Percentiles rank a stretch among this genome's conserved stretches.
phyloP scores from a whole-genome alignment of 2,329 filamentous ascomycete species.

The Calonectria pauciramosa region DNA sequence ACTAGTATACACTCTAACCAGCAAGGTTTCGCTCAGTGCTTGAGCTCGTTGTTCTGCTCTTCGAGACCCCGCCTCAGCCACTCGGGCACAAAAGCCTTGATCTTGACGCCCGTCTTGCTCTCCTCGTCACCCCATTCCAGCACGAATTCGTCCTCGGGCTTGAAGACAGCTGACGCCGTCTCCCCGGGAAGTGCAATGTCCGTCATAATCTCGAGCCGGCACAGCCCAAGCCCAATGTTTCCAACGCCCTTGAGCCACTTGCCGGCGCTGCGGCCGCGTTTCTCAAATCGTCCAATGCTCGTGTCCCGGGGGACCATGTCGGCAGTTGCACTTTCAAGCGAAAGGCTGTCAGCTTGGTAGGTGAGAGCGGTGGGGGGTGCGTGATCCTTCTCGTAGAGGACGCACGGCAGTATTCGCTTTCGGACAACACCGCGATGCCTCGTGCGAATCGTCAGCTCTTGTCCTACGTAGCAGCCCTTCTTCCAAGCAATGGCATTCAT shows the following conservation, averaged over 20 bases:
- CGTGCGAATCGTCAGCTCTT: constrained; percentile 96
- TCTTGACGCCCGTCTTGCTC: constrained; percentile 57
- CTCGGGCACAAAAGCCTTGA: constrained; percentile 87
- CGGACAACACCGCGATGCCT: constrained; percentile 94
- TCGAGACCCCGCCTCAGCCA: constrained; percentile 72
- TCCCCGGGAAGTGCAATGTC: constrained; percentile 79
- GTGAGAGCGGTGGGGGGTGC: constrained; percentile 56
- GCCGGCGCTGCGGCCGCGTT: constrained; percentile 79
- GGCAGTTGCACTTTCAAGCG: constrained; percentile 45
- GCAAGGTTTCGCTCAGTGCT: constrained; percentile 20
- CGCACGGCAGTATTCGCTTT: constrained; percentile 87
- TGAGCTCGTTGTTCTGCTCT: constrained; percentile 28
- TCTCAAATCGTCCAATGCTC: constrained; percentile 65
- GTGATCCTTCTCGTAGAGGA: constrained; percentile 72
- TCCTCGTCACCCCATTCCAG: constrained; percentile 65
- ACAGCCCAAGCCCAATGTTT: constrained; percentile 89
- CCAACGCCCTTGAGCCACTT: constrained; percentile 85
- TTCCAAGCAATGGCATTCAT: constrained; percentile 90
- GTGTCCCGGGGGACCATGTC: constrained; percentile 59
- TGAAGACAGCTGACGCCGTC: constrained; percentile 74
- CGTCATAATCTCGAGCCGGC: constrained; percentile 92
- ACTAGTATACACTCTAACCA: constrained; percentile 33
- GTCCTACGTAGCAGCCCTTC: constrained; percentile 97
- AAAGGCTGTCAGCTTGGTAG: constrained; percentile 57
- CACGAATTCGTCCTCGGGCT: constrained; percentile 72